Base-by-base conservation (phyloP, 78 protist species). In the Dictyostelium capitatum region DNA sequence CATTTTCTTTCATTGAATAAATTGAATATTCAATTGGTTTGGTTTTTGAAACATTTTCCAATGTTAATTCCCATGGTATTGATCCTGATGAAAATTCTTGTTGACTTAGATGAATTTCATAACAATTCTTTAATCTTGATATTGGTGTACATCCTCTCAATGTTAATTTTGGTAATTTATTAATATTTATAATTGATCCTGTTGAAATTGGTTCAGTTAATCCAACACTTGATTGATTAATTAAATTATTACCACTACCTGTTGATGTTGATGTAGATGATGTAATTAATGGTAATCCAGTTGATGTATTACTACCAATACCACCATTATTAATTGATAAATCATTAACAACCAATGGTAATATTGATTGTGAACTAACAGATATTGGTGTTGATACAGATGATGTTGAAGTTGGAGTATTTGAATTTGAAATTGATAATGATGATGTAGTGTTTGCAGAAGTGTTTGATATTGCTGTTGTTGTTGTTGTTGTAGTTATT, bases 61-160 rank as follows among this genome's bases (percentile, higher is more conserved):
- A 51, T 5, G 83, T 80, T 14, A 91, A 37, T 15, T 91, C 95
- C 95, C 95, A 91, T 15, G 83, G 89, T 28, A 82, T 47, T 8
- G 64, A 72, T 14, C 95, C 95, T 23, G 95, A 62, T 23, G 92
- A 72, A 32, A 65, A 82, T 14, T 83, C 95, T 47, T 83, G 91
- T 70, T 91, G 95, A 53, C 83, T 83, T 1, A 91, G 79, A 59
- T 91, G 84, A 69, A 91, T 91, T 46, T 91, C 90, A 70, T 82
- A 91, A n/a, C 95, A 64, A 62, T 80, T 90, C 81, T 90, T 82
- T 12, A 30, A 17, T 77, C 78, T 91, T n/a, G 62, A 43, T 25
- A 91, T 83, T 43, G 95, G 95, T 70, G 95, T 91, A 59, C 95
- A 91, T 19, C 95, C 95, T n/a, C 83, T 87, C 15, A 87, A 37